Conservation (phyloP, 148 eudicot genomes). For the Heliosperma pusillum region DNA sequence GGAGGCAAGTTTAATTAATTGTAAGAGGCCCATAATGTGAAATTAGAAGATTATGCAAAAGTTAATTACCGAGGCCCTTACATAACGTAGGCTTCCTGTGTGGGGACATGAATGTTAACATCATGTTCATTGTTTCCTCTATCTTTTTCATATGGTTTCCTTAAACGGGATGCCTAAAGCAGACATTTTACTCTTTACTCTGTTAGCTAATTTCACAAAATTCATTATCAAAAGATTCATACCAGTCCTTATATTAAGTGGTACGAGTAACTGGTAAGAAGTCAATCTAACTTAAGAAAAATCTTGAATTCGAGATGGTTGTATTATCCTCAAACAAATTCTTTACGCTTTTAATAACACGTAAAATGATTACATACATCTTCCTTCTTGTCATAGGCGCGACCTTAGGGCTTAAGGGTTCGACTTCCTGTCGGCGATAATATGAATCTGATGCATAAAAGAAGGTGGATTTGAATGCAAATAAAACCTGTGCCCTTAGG, state of each 20-base stretch:
- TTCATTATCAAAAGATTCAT: background rate
- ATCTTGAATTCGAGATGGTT: too few relatives aligned
- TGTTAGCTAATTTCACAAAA: background rate
- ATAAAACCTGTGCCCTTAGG: slow-evolving; percentile 10
- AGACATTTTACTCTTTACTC: slow-evolving; percentile 1
- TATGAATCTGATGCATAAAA: slow-evolving; percentile 26
- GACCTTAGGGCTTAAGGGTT: slow-evolving; percentile 15
- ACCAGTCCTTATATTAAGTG: too few relatives aligned
- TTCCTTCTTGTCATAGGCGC: too few relatives aligned
- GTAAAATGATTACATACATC: too few relatives aligned
- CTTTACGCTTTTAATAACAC: too few relatives aligned
- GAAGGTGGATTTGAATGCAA: background rate
- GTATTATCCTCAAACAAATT: too few relatives aligned
- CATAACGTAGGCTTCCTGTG: slow-evolving; percentile 29
- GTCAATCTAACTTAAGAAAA: too few relatives aligned
- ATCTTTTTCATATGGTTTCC: slow-evolving; percentile 28
- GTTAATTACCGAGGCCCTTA: slow-evolving; percentile 19
- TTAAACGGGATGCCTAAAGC: slow-evolving; percentile 13
- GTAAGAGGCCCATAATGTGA: background rate
- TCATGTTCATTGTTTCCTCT: slow-evolving; percentile 17
- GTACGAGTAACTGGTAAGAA: too few relatives aligned
- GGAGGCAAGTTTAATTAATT: background rate
- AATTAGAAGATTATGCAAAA: background rate
- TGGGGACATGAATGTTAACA: slow-evolving; percentile 32
- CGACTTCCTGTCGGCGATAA: slow-evolving; percentile 14